These are phyloP conservation scores for Eutypa lata DNA, from an alignment of 2,329 filamentous ascomycete genomes.

Conservation along the genomic window DNA sequence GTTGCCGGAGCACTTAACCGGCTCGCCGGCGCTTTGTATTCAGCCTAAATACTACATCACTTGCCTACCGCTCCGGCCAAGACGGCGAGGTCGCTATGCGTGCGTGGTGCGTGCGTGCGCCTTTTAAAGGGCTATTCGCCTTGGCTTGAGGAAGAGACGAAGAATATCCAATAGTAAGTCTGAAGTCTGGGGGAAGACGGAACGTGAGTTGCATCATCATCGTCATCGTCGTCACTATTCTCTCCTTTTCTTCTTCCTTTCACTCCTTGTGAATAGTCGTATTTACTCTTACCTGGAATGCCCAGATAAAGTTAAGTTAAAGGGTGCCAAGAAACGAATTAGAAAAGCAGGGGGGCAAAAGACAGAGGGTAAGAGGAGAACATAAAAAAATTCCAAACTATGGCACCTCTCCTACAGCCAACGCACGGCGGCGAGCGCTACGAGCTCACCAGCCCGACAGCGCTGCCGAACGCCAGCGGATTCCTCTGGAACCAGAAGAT, in stretches of 20 bases:
- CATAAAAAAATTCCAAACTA: background rate
- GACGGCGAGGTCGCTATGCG: background rate
- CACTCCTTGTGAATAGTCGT: too few relatives aligned
- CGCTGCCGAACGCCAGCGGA: conserved; percentile 52
- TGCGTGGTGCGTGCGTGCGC: too few relatives aligned
- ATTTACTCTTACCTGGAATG: too few relatives aligned
- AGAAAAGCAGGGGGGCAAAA: background rate
- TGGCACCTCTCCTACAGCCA: conserved; percentile 9
- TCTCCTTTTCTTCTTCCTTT: too few relatives aligned
- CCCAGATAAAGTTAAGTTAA: too few relatives aligned
- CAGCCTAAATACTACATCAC: background rate
- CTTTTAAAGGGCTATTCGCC: background rate
- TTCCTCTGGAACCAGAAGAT: conserved; percentile 60
- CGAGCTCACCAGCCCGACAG: conserved; percentile 52
- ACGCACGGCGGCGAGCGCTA: conserved; percentile 50
- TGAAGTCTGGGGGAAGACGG: too few relatives aligned
- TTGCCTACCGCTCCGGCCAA: background rate
- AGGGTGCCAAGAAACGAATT: too few relatives aligned
- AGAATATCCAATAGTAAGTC: background rate
- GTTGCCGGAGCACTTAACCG: background rate
- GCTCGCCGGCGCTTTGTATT: background rate
- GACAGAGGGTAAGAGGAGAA: background rate
- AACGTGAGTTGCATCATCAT: too few relatives aligned
- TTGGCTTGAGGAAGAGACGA: background rate
- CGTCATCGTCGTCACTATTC: too few relatives aligned